Conservation (phyloP, 2,329 filamentous ascomycete species). For the Fusarium virguliforme region DNA sequence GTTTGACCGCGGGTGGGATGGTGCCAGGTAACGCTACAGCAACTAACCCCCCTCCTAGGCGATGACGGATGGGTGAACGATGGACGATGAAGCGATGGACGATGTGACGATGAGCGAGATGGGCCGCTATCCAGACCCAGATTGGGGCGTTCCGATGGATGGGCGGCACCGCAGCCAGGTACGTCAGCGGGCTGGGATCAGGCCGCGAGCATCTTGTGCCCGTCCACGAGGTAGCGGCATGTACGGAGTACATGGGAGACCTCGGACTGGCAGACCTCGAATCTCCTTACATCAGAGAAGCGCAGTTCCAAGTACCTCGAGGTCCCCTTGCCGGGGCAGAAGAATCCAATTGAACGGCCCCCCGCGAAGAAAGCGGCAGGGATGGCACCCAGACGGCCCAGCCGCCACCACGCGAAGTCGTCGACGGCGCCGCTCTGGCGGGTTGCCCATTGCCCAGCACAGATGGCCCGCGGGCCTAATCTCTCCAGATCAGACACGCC, state of each 20-base stretch:
- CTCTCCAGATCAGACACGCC: constrained; percentile 51
- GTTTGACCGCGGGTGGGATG: constrained; percentile 7
- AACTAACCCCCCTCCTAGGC: constrained; percentile 6
- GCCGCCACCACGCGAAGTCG: constrained; percentile 49
- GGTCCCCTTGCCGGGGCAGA: neutral
- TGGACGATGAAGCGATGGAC: constrained; percentile 32
- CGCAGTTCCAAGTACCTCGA: constrained; percentile 24
- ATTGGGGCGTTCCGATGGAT: constrained; percentile 45
- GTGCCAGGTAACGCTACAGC: constrained; percentile 18
- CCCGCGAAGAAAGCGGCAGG: constrained; percentile 37
- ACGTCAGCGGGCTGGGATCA: constrained; percentile 49
- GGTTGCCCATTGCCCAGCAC: constrained; percentile 37
- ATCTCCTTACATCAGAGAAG: constrained; percentile 29
- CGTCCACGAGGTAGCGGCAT: constrained; percentile 25
- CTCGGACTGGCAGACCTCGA: constrained; percentile 10
- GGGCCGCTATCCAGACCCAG: constrained; percentile 38
- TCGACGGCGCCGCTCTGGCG: constrained; percentile 48
- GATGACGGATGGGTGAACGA: constrained; percentile 27
- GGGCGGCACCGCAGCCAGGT: constrained; percentile 49
- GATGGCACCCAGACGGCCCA: constrained; percentile 35
- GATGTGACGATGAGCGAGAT: constrained; percentile 45
- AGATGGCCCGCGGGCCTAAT: constrained; percentile 51
- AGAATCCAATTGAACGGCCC: constrained; percentile 33
- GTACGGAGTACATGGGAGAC: constrained; percentile 19
- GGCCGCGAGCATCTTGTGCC: constrained; percentile 24